Evolutionary conservation across 2,329 filamentous ascomycete genomes (phyloP).

Genomic region (Rugonectria rugulosa): DNA sequence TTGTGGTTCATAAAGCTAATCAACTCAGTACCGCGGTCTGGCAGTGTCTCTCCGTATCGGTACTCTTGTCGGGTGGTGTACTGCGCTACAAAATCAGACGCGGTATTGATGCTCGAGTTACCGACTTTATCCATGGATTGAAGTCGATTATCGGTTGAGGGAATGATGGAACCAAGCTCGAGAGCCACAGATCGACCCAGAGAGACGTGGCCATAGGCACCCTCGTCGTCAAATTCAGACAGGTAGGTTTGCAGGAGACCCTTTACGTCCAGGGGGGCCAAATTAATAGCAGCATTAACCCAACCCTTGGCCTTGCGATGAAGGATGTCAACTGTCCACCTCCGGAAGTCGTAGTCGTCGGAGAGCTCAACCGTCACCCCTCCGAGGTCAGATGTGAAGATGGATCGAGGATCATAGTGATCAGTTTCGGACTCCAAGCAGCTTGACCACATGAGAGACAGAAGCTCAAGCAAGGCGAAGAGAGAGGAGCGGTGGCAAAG

Average conservation of each 20-base stretch:
- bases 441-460: constrained; percentile 94
- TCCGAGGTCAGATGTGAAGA: constrained; percentile 78
- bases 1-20: constrained; percentile 66
- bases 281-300: constrained; percentile 81
- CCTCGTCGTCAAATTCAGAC: constrained; percentile 92
- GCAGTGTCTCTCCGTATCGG: constrained; percentile 80
- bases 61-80: constrained; percentile 98
- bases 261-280: constrained; percentile 93
- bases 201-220: constrained; percentile 88
- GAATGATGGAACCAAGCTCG: constrained; percentile 89
- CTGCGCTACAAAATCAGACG: constrained; percentile 94
- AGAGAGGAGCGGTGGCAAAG: constrained; percentile 90
- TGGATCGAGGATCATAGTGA: constrained; percentile 86
- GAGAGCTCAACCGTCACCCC: constrained; percentile 89
- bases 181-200: constrained; percentile 93
- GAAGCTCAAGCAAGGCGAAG: constrained; percentile 89
- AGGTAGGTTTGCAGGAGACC: constrained; percentile 95
- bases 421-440: constrained; percentile 95
- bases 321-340: constrained; percentile 78
- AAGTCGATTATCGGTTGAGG: constrained; percentile 84
- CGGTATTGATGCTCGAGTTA: constrained; percentile 82
- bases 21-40: constrained; percentile 73
- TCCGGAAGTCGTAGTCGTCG: constrained; percentile 86
- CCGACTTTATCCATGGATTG: constrained; percentile 80
- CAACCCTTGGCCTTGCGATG: constrained; percentile 80